phyloP scores from a whole-genome alignment of 2,329 filamentous ascomycete genomes.

The Simplicillium sp. region DNA sequence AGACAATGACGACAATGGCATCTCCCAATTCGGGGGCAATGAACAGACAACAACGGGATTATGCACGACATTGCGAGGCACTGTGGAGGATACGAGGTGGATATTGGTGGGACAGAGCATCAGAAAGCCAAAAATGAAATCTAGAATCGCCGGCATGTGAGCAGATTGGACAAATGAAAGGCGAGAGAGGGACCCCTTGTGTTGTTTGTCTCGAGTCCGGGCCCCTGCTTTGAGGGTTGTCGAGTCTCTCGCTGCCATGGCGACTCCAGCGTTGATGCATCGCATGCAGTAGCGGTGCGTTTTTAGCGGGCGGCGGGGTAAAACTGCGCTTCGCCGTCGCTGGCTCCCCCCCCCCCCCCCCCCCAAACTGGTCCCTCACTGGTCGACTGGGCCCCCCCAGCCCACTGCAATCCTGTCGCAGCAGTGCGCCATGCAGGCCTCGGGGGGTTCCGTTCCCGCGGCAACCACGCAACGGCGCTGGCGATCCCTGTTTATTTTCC shows the following conservation, averaged over 20 bases:
- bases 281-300: neutral
- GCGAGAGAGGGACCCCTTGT: no score
- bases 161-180: no score
- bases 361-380: no score
- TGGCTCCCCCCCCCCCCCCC: no score
- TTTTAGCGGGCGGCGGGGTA: neutral
- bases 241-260: conserved; percentile 10
- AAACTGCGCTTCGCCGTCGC: neutral
- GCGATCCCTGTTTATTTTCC: conserved; percentile 20
- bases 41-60: neutral
- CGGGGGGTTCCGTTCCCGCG: conserved; percentile 15
- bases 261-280: conserved; percentile 7
- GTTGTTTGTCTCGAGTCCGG: no score
- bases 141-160: no score
- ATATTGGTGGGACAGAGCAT: no score
- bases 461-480: conserved; percentile 14
- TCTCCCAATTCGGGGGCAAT: neutral
- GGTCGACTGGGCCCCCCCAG: neutral
- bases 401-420: neutral
- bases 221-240: no score
- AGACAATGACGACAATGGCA: neutral
- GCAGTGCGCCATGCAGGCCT: neutral
- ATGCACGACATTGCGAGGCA: no score
- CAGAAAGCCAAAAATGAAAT: no score
- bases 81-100: no score